Evolutionary conservation across 495 filamentous ascomycete genomes (phyloP), one percentile per base, ranked within the genome.

Genomic region (Talaromyces proteolyticus): DNA sequence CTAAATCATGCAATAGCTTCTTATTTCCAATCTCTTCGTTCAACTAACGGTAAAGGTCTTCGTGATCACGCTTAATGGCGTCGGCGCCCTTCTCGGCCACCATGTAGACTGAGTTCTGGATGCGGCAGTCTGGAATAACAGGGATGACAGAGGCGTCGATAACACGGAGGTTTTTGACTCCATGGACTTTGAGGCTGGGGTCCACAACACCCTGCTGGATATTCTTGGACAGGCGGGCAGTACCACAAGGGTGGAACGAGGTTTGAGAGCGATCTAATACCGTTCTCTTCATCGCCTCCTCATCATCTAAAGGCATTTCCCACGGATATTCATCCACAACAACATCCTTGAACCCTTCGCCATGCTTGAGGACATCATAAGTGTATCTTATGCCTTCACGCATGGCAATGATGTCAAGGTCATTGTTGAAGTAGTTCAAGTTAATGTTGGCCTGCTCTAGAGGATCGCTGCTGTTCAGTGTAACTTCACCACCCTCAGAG

Each of bases 71-170:
- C 29, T 34, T 34, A 14, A 34, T 34, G 14, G 29, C 29, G 14
- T 34, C 29, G 8, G 29, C 29, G 29, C 29, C 76, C 71, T 79
- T 80, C 54, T 84, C 79, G 36, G 67, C 79, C 57, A 81, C 58
- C 73, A 76, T 76, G 48, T 82, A 82, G 3, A 82, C 75, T 11
- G 76, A 64, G 51, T 67, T 68, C 36, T 69, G 67, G 20, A 67
- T 68, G 10, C 65, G 67, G 42, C 65, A 66, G 40, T 67, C 67
- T 6, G 67, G 64, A 48, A 72, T 66, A 6, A 84, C 58, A 1
- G 81, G 74, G 50, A 85, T 79, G 19, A 73, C 59, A 42, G 70
- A 73, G 2, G 76, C 77, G 63, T 86, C 82, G 3, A 86, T 78
- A 12, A 85, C 77, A 16, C 81, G 65, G 8, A 34, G 29, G 34